Conservation (phyloP, 2,329 filamentous ascomycete genomes). For the Grosmannia penicillata region DNA sequence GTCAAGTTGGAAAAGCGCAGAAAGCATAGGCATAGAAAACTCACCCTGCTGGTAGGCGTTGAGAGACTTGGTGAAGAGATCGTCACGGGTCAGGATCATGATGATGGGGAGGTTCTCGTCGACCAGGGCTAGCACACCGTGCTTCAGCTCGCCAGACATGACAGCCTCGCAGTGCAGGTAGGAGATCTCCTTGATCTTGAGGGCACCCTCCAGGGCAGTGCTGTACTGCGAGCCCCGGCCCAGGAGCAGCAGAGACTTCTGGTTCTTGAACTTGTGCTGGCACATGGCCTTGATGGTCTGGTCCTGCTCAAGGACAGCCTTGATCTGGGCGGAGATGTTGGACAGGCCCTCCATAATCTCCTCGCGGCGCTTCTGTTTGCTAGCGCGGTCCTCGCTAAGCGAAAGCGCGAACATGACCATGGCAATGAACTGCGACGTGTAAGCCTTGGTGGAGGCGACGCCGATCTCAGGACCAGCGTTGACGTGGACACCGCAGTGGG, state of each 20-base stretch:
- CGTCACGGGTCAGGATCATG: conserved; percentile 95
- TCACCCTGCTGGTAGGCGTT: conserved; percentile 96
- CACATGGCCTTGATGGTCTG: conserved; percentile 90
- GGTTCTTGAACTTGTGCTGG: conserved; percentile 83
- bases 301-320: conserved; percentile 79
- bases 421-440: conserved; percentile 97
- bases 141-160: conserved; percentile 99
- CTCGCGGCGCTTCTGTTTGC: conserved; percentile 79
- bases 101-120: conserved; percentile 98
- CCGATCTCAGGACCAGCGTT: conserved; percentile 98
- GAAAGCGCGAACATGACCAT: conserved; percentile 99
- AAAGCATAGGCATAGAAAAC: conserved; percentile 13
- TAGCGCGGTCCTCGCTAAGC: conserved; percentile 88
- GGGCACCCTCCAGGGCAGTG: conserved; percentile 87
- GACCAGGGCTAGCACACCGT: conserved; percentile 91
- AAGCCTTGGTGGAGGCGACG: conserved; percentile 97
- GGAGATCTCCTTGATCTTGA: conserved; percentile 99
- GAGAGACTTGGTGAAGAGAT: conserved; percentile 96
- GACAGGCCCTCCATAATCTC: conserved; percentile 92
- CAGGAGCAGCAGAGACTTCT: conserved; percentile 87
- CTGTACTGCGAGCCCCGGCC: conserved; percentile 94
- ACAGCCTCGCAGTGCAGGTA: conserved; percentile 99
- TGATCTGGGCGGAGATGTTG: conserved; percentile 83
- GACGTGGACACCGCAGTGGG: conserved; percentile 98
- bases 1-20: neutral